Evolutionary conservation across 139 green algal genomes (phyloP).

Genomic region (Nannochloris sp.): DNA sequence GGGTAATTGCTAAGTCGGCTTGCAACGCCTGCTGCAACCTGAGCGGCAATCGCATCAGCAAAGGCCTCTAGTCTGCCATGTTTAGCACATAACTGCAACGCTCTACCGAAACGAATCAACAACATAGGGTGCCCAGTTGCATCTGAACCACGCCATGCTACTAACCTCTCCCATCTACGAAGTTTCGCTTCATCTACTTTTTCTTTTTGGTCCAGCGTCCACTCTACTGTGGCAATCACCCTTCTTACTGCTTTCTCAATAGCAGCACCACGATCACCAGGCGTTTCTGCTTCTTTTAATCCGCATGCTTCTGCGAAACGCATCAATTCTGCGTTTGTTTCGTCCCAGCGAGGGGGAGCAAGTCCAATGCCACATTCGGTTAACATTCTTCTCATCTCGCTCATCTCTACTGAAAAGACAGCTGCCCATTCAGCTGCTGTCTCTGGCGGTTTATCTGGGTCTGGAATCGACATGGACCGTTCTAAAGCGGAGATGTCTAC

Average conservation of each 20-base stretch:
- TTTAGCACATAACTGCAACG: slow-evolving; percentile 28
- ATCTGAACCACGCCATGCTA: slow-evolving; percentile 28
- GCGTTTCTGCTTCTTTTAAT: slow-evolving; percentile 18
- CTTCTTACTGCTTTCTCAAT: slow-evolving; percentile 8
- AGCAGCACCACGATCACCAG: slow-evolving; percentile 2
- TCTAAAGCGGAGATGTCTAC: background rate
- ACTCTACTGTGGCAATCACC: slow-evolving; percentile 6
- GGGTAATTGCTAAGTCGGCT: background rate
- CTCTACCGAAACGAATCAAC: slow-evolving; percentile 24
- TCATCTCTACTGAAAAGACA: slow-evolving; percentile 20
- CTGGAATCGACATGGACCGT: background rate
- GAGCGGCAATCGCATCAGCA: slow-evolving; percentile 12
- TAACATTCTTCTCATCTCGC: slow-evolving; percentile 41
- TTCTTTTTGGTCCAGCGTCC: background rate
- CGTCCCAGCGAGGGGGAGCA: slow-evolving; percentile 15
- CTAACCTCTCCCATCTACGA: slow-evolving; percentile 28
- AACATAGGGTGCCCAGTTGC: slow-evolving; percentile 28
- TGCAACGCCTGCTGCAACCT: slow-evolving; percentile 12
- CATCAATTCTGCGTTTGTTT: slow-evolving; percentile 35
- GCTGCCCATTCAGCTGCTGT: slow-evolving; percentile 22
- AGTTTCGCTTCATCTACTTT: background rate
- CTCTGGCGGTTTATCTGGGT: slow-evolving; percentile 1
- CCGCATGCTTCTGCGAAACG: slow-evolving; percentile 30
- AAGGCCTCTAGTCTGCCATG: slow-evolving; percentile 9
- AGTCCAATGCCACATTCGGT: slow-evolving; percentile 17